phyloP scores from a whole-genome alignment of 2,329 filamentous ascomycete species.

The Diaporthe citri region DNA sequence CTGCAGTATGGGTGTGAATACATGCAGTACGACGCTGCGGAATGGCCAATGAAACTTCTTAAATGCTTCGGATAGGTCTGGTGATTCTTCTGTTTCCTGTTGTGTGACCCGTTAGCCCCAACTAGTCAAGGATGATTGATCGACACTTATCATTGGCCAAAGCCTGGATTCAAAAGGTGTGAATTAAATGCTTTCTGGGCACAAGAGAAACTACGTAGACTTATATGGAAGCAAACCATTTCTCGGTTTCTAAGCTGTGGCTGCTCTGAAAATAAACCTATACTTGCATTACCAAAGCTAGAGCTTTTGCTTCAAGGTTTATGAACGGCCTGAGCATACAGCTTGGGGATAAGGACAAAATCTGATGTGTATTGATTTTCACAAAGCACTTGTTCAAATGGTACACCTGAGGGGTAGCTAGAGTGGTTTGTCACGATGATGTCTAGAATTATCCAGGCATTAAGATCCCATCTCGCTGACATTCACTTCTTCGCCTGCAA shows the following conservation, averaged over 20 bases:
- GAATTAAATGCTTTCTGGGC: not conserved
- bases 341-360: fast-evolving
- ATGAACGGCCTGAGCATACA: not conserved
- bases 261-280: no score
- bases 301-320: no score
- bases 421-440: no score
- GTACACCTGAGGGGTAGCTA: not conserved
- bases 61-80: not conserved
- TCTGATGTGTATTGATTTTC: not conserved
- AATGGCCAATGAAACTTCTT: not conserved
- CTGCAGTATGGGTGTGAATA: constrained; percentile 4
- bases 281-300: no score
- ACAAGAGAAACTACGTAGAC: not conserved
- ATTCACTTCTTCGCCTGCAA: not conserved
- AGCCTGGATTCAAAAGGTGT: not conserved
- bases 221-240: no score
- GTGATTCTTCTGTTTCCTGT: not conserved
- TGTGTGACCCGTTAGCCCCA: not conserved
- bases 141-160: not conserved
- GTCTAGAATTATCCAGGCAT: not conserved
- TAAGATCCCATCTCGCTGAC: not conserved
- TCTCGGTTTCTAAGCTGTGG: no score
- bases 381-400: not conserved
- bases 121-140: not conserved
- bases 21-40: not conserved